Conservation (phyloP, 208 protist genomes). For the Leishmania major region DNA sequence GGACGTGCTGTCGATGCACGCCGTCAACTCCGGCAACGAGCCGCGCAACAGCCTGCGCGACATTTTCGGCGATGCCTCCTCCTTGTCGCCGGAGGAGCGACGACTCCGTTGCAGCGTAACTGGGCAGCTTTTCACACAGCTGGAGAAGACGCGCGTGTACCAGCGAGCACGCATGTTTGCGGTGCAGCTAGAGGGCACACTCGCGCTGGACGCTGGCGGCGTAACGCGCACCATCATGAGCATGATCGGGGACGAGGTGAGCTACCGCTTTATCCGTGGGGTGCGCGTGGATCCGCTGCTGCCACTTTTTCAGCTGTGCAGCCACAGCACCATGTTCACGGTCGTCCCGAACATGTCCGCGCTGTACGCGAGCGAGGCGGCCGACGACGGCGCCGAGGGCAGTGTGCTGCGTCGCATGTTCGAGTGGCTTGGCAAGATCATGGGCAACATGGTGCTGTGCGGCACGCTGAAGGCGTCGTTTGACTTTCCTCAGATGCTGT, state of each 20-base stretch:
- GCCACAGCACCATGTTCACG: slow-evolving; percentile 83
- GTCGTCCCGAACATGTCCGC: slow-evolving; percentile 84
- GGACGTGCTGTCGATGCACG: background rate
- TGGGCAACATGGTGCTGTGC: slow-evolving; percentile 86
- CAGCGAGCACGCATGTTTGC: slow-evolving; percentile 81
- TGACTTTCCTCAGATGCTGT: slow-evolving; percentile 76
- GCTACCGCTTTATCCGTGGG: slow-evolving; percentile 54
- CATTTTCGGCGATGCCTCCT: slow-evolving; percentile 3
- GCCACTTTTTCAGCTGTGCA: slow-evolving; percentile 79
- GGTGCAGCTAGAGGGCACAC: slow-evolving; percentile 60
- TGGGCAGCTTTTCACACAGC: slow-evolving; percentile 78
- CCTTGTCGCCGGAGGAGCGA: slow-evolving; percentile 8
- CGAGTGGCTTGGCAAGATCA: slow-evolving; percentile 84
- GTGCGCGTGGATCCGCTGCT: slow-evolving; percentile 66
- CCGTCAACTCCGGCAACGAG: background rate
- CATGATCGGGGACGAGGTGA: slow-evolving; percentile 87
- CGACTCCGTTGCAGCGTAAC: slow-evolving; percentile 37
- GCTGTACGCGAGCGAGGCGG: slow-evolving; percentile 44
- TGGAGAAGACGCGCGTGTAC: slow-evolving; percentile 66
- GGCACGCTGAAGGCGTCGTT: slow-evolving; percentile 78
- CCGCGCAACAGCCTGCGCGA: slow-evolving; percentile 12
- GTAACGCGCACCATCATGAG: slow-evolving; percentile 86
- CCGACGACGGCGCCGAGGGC: slow-evolving; percentile 40
- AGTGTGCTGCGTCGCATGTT: slow-evolving; percentile 49
- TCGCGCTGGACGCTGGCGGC: slow-evolving; percentile 78